Base-by-base conservation (phyloP, 306 rosid genomes). In the Astragalus glycyphyllos region DNA sequence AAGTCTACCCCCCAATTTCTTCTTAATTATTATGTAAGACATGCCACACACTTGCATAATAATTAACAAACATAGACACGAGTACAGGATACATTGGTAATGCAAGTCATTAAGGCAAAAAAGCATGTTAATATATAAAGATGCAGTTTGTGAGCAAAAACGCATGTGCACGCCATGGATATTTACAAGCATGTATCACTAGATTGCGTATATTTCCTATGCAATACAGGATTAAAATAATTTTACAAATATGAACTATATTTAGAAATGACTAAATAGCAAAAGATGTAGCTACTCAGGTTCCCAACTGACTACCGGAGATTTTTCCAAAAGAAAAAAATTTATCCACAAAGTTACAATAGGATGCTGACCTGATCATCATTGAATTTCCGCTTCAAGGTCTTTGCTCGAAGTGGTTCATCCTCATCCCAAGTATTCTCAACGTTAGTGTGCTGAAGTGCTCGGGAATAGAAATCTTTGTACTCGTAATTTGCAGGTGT, bases 361-460 rank as follows among this genome's bases (percentile, higher is more conserved):
- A 49, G 62, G 12, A 67, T 6, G 68, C 87, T 66, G 37, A 94
- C 97, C 99, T 91, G 88, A 23, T 91, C 91, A 23, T 82, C 89
- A 55, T 65, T 84, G 70, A 87, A 81, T 75, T 91, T 87, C 34
- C 91, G 86, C 29, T 86, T 89, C 84, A 94, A 73, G 73, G 87
- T 84, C 84, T 73, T 87, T 42, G 58, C 88, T 54, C 92, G 86
- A 38, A 68, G 86, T 0, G 97, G 97, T 66, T 94, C 97, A 84
- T 94, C 99, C 69, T 89, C 96, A 54, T 94, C 99, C 97, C 97
- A 94, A 41, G 99, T 78, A 76, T 86, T 82, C 17, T 80, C 74
- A 61, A 90, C 83, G 51, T 79, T 85, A 89, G 88, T 87, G 37
- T 87, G 96, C 76, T 94, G 97, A 77, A 94, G 84, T 35, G 96